Evolutionary conservation across 177 flowering plant genomes (phyloP).

Genomic region (Vitis hybrid): DNA sequence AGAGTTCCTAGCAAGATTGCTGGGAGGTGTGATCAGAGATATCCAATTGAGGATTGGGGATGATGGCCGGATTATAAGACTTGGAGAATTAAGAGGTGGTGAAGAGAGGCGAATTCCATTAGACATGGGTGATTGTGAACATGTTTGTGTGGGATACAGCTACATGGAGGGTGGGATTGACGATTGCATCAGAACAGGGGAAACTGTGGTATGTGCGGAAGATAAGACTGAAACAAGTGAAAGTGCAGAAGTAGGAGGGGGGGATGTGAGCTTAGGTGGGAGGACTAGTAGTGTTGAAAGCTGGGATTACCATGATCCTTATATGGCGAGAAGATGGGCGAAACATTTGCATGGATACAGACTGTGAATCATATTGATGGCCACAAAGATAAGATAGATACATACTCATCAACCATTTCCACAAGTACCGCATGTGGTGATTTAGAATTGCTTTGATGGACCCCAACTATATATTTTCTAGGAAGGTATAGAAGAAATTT

Average conservation of each 20-base stretch:
- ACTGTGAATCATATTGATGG: slow-evolving; percentile 16
- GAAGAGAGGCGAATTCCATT: slow-evolving; percentile 74
- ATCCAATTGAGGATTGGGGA: slow-evolving; percentile 67
- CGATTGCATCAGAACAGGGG: slow-evolving; percentile 58
- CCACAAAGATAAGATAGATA: too few species aligned
- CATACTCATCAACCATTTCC: too few species aligned
- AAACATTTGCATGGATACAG: slow-evolving; percentile 83
- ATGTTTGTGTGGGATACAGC: slow-evolving; percentile 58
- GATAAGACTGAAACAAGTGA: slow-evolving; percentile 31
- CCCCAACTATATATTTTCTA: too few species aligned
- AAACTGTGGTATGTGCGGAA: slow-evolving; percentile 44
- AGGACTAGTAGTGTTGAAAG: slow-evolving; percentile 64
- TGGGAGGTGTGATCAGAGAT: slow-evolving; percentile 67
- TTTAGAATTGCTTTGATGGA: too few species aligned
- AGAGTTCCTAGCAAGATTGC: slow-evolving; percentile 57
- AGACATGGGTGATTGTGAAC: slow-evolving; percentile 38
- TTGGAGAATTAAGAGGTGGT: slow-evolving; percentile 72
- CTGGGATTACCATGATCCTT: slow-evolving; percentile 86
- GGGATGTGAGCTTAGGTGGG: slow-evolving; percentile 37
- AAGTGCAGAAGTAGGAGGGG: slow-evolving; percentile 22
- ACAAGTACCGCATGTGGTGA: too few species aligned
- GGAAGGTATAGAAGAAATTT: background rate
- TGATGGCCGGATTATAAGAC: slow-evolving; percentile 42
- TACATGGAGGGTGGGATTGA: slow-evolving; percentile 58
- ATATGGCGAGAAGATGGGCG: slow-evolving; percentile 94